phyloP scores from a whole-genome alignment of 352 stramenopile species.

The Pythium chondricola region DNA sequence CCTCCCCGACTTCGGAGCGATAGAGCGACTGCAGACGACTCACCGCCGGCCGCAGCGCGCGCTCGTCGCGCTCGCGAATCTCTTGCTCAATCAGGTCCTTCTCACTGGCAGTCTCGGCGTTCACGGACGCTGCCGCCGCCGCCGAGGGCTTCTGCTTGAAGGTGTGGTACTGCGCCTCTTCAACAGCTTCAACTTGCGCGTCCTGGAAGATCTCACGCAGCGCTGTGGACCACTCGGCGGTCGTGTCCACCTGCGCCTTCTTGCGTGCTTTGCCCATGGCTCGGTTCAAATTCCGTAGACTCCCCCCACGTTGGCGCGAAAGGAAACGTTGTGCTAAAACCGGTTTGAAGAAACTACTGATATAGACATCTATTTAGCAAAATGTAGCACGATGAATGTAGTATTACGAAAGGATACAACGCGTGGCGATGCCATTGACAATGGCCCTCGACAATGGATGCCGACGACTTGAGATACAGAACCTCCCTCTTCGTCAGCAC shows the following conservation, averaged over 20 bases:
- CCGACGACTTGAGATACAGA: too few relatives aligned
- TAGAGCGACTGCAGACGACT: conserved; percentile 45
- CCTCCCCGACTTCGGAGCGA: conserved; percentile 37
- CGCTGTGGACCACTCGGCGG: conserved; percentile 45
- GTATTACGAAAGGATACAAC: too few relatives aligned
- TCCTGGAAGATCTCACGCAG: conserved; percentile 63
- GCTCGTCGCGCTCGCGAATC: conserved; percentile 16
- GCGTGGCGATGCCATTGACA: too few relatives aligned
- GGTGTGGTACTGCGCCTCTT: conserved; percentile 31
- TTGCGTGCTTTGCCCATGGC: conserved; percentile 7
- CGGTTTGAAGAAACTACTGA: neutral
- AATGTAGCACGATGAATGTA: too few relatives aligned
- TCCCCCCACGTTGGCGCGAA: neutral
- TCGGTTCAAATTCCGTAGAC: neutral
- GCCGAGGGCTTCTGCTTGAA: conserved; percentile 16
- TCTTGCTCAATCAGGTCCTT: conserved; percentile 1
- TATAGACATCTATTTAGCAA: too few relatives aligned
- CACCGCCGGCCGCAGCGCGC: conserved; percentile 41
- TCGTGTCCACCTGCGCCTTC: conserved; percentile 9
- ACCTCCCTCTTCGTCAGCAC: too few relatives aligned
- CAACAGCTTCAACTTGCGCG: conserved; percentile 54
- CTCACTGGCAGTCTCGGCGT: conserved; percentile 1
- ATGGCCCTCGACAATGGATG: too few relatives aligned
- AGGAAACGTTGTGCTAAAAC: conserved; percentile 12
- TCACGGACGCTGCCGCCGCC: neutral